Evolutionary conservation across 768 basidiomycete species (phyloP).

Genomic region (Suillus fuscotomentosus): DNA sequence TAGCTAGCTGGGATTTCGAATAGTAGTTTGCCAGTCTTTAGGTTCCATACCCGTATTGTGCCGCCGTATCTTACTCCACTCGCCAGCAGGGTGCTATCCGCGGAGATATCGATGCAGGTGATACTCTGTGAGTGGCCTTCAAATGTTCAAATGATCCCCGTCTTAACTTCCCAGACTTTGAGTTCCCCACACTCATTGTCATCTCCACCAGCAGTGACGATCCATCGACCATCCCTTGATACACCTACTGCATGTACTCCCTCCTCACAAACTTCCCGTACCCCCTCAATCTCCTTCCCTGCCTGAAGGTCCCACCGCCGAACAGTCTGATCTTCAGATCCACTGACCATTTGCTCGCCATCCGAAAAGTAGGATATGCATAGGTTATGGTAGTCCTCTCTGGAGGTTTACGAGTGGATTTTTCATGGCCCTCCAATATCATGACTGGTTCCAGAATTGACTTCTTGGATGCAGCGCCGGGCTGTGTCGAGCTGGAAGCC

Average conservation of each 20-base stretch:
- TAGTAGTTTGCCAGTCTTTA: background rate
- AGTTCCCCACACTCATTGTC: background rate
- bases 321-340: background rate
- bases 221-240: background rate
- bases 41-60: constrained; percentile 2
- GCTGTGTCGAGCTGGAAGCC: background rate
- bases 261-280: background rate
- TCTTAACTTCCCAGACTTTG: background rate
- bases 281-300: background rate
- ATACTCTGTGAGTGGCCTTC: background rate
- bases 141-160: background rate
- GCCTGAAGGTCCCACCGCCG: background rate
- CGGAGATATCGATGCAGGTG: constrained; percentile 3
- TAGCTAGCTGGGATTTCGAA: background rate
- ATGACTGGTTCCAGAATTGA: background rate
- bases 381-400: background rate
- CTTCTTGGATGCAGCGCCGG: background rate
- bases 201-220: background rate
- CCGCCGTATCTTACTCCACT: background rate
- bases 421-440: background rate
- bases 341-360: background rate
- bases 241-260: background rate
- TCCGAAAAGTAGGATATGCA: background rate
- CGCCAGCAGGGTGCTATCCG: constrained; percentile 6
- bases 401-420: too few relatives aligned